Evolutionary conservation across 1,139 yeast genomes (phyloP), one percentile per base, ranked within the genome.

Genomic region (Lodderomyces oxycetoniae): DNA sequence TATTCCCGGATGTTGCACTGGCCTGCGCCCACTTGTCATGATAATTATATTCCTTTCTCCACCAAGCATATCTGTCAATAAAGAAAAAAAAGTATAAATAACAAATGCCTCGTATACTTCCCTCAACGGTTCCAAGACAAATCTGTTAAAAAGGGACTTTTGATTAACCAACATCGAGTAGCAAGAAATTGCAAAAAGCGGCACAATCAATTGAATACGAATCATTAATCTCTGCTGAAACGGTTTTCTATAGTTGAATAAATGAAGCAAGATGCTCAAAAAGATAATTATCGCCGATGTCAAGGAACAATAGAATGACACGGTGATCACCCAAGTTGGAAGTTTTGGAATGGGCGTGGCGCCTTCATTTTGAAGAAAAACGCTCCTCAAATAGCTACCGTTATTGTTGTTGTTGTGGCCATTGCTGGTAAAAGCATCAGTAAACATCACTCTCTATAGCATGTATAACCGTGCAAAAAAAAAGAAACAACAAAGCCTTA

Each of bases 81-180:
- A 66, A 16, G 91, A 74, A 61, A 86, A 89, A 56, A 91, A 91
- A 3, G 96, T 88, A 55, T 91, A 93, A 28, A 91, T 85, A 29
- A 89, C 96, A 59, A 93, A 86, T 0, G 97, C 96, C 57, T 93
- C 99, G 56, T 91, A 91, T 1, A 89, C 77, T 52, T 91, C 98
- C 35, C 94, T 67, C 1, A 84, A 48, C 0, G 96, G 95, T 43
- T 82, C 94, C 8, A 89, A 49, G 16, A 81, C 52, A 33, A 61
- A 60, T 22, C 75, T 69, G 15, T 67, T 56, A 8, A 60, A 40
- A 5, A 46, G 31, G 3, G 67, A 53, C 10, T 56, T 42, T 35
- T 70, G 69, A 42, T 73, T 60, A 31, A 71, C 53, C 35, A 83
- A 54, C 67, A 75, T 62, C 12, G 61, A 48, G 54, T 77, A 62